Evolutionary conservation across 179 eudicot species (phyloP), one percentile per base, ranked within the genome.

Genomic region (Carnegiea gigantea): DNA sequence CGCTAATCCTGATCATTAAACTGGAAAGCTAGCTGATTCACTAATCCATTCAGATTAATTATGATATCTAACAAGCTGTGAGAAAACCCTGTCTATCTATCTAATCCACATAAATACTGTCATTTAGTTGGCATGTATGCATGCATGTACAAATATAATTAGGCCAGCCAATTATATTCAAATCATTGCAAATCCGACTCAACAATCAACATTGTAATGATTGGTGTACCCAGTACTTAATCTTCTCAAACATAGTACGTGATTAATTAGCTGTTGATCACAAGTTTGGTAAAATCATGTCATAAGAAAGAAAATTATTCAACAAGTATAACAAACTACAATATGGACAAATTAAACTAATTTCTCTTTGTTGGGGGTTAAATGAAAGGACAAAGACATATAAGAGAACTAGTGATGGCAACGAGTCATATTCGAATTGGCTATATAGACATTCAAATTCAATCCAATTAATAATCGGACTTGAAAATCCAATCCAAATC

Each of bases 21-120:
- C 17, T 28, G 40, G 72, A 67, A 67, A 67, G 72, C 18, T 26
- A 67, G 72, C 36, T 67, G 72, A 67, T 67, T 67, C 72, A 67
- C 40, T 13, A 67, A 23, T 62, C 72, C 40, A 67, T 26, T 67
- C 40, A 67, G 40, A 67, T 67, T 67, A 67, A 26, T 67, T 67
- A 67, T 28, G 72, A 67, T 67, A 28, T 67, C 72, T 26, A 11
- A 67, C 72, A 24, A 28, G 72, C 72, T 67, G 72, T 67, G 28
- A 67, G 72, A 30, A 67, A 67, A 4, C 40, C 72, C 72, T 28
- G 38, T 14, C 20, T 67, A 67, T 26, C 72, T 67, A 26, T 26
- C 72, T 67, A 26, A 67, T 67, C 40, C 23, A 26, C 28, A 67
- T 28, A n/a, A 62, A 24, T 24, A 24, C 65, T 23, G 14, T 62